A percentile compares a stretch with the other conserved stretches of the same genome.
phyloP scores from a whole-genome alignment of 257 asterid species.

The Solanum appendiculatum region DNA sequence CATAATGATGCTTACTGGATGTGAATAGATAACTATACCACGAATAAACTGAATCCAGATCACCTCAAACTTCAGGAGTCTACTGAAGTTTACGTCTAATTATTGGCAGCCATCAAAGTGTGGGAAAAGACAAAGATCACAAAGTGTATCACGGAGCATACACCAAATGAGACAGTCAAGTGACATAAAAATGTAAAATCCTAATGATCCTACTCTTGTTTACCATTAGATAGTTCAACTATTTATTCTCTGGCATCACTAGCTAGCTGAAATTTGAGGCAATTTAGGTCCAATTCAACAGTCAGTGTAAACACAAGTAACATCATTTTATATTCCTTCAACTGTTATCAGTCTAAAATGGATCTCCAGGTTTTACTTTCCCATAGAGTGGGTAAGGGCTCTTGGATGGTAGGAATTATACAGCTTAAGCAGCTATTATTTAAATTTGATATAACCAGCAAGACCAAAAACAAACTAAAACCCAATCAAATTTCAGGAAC shows the following conservation, averaged over 20 bases:
- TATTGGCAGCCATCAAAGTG: not conserved
- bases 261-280: not conserved
- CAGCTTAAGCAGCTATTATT: not conserved
- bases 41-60: not conserved
- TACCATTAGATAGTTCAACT: not conserved
- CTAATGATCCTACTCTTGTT: not conserved
- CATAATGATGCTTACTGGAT: not conserved
- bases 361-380: not conserved
- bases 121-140: not conserved
- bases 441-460: not conserved
- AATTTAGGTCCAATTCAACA: not conserved
- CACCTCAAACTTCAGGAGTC: not conserved
- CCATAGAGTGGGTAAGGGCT: not conserved
- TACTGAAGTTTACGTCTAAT: not conserved
- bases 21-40: not conserved
- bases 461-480: not conserved
- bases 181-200: not conserved
- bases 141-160: not conserved
- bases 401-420: not conserved
- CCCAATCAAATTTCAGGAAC: slow-evolving; percentile 25
- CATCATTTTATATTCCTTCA: not conserved
- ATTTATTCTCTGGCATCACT: not conserved
- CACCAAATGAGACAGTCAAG: not conserved
- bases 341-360: not conserved
- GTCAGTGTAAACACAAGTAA: not conserved